Percentiles rank a stretch among this genome's conserved stretches.
phyloP scores from a whole-genome alignment of 75 land plant genomes.

The Gnetum montanum region DNA sequence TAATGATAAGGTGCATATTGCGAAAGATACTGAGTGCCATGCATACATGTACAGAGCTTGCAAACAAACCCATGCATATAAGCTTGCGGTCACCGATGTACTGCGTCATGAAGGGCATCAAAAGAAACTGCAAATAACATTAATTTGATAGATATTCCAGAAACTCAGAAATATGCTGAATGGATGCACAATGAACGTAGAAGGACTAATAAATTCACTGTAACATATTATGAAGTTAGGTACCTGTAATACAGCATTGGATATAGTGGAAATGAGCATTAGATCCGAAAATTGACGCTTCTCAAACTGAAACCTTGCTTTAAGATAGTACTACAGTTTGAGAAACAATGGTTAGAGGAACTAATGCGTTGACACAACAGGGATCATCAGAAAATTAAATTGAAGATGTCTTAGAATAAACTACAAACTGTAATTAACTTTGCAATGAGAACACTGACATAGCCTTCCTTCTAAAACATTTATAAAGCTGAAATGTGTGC shows the following conservation, averaged over 20 bases:
- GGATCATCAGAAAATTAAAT: no score
- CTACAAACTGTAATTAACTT: no score
- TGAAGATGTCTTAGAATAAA: no score
- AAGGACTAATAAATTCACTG: no score
- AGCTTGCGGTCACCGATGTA: slow-evolving; percentile 37
- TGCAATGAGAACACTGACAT: no score
- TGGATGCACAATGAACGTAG: no score
- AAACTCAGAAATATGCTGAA: no score
- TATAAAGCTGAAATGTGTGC: no score
- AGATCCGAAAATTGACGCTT: slow-evolving; percentile 77
- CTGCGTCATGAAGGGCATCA: slow-evolving; percentile 55
- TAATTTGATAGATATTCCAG: no score
- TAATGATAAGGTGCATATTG: background rate
- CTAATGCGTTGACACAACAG: no score
- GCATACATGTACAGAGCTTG: slow-evolving; percentile 36
- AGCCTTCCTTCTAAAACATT: no score
- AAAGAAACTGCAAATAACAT: slow-evolving; percentile 29
- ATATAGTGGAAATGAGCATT: slow-evolving; percentile 37
- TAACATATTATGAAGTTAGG: background rate
- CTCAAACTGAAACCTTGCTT: slow-evolving; percentile 59
- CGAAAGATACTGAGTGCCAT: background rate
- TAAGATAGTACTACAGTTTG: slow-evolving; percentile 60
- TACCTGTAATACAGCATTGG: slow-evolving; percentile 62
- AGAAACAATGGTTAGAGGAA: slow-evolving; percentile 1
- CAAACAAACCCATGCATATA: slow-evolving; percentile 46